Conservation (phyloP, 2,329 filamentous ascomycete genomes). For the Paecilomyces dactylethromorphus region DNA sequence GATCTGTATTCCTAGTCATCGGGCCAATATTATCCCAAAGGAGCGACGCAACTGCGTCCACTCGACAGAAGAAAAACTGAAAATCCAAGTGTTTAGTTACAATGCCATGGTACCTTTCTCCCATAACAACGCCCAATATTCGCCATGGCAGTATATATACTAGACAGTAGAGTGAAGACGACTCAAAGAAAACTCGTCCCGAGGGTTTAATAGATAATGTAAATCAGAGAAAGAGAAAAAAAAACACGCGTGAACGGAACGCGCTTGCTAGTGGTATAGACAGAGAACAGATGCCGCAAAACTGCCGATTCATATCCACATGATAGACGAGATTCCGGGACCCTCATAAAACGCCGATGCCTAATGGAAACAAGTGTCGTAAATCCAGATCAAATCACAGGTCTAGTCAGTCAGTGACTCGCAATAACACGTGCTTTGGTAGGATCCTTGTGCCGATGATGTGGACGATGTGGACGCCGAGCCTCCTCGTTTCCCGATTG, state of each 20-base stretch:
- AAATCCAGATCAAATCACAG: conserved; percentile 7
- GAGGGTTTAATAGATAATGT: not conserved
- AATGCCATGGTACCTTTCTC: not conserved
- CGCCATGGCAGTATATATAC: not conserved
- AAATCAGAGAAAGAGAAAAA: not conserved
- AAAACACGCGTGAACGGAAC: not conserved
- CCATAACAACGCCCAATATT: not conserved
- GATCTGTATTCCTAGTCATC: not conserved
- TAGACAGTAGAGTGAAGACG: not conserved
- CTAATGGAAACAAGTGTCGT: not conserved
- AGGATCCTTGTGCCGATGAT: conserved; percentile 29
- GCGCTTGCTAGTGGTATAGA: not conserved
- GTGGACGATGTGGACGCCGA: conserved; percentile 19
- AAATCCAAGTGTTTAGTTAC: not conserved
- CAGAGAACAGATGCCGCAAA: not conserved
- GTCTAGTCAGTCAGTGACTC: conserved; percentile 26
- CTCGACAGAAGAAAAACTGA: not conserved
- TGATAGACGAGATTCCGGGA: not conserved
- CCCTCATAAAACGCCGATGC: not conserved
- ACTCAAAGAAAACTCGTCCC: not conserved
- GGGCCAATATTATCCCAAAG: not conserved
- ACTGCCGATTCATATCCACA: not conserved
- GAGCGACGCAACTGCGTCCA: not conserved
- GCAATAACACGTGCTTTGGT: conserved; percentile 30
- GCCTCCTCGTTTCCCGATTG: conserved; percentile 12